A percentile compares a stretch with the other conserved stretches of the same genome.
Evolutionary conservation across 805 yeast genomes (phyloP).

Genomic region (Diddensiella caesifluorescens): DNA sequence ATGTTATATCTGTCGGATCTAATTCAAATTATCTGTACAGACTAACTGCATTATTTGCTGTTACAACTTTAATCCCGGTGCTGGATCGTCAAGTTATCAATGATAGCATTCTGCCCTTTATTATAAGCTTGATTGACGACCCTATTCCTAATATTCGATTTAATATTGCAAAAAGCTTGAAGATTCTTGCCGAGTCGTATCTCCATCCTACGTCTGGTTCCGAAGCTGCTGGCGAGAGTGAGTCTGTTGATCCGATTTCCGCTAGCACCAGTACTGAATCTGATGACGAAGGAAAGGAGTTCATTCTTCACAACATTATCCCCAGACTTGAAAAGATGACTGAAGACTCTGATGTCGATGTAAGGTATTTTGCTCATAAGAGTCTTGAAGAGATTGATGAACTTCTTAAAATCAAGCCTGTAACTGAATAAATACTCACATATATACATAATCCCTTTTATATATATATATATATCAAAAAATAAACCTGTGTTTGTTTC

Average conservation of each 20-base stretch:
- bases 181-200: slow-evolving; percentile 53
- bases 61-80: slow-evolving; percentile 76
- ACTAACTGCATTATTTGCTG: slow-evolving; percentile 82
- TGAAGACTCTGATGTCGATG: slow-evolving; percentile 81
- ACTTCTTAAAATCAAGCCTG: slow-evolving; percentile 4
- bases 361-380: slow-evolving; percentile 73
- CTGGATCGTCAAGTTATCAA: slow-evolving; percentile 53
- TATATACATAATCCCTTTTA: neutral
- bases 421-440: slow-evolving; percentile 6
- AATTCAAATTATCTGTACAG: slow-evolving; percentile 77
- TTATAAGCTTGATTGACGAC: slow-evolving; percentile 66
- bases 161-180: slow-evolving; percentile 84
- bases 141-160: slow-evolving; percentile 93
- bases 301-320: slow-evolving; percentile 45
- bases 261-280: slow-evolving; percentile 20
- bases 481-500: neutral
- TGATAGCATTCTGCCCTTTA: slow-evolving; percentile 70
- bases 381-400: slow-evolving; percentile 42
- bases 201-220: slow-evolving; percentile 7
- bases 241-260: slow-evolving; percentile 15
- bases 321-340: slow-evolving; percentile 62
- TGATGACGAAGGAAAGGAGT: slow-evolving; percentile 20
- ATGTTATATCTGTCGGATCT: slow-evolving; percentile 57
- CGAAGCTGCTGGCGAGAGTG: neutral
- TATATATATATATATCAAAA: neutral